Percentiles rank a stretch among this genome's conserved stretches.
These are phyloP conservation scores for Ophiostoma triangulosporum DNA, from an alignment of 2,329 filamentous ascomycete species.

Conservation along the genomic window DNA sequence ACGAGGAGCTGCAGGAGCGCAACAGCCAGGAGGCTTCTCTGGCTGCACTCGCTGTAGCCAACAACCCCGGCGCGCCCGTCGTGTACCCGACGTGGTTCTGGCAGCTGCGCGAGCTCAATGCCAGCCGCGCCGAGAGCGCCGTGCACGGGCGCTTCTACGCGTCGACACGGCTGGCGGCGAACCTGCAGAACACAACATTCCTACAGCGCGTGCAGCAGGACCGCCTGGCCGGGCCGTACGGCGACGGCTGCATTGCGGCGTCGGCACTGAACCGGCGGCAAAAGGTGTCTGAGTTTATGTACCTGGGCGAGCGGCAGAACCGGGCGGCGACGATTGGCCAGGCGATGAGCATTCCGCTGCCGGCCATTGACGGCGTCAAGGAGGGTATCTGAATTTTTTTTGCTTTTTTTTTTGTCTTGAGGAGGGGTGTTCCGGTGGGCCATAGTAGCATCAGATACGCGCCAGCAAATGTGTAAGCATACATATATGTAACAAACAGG, in stretches of 20 bases:
- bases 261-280: slow-evolving; percentile 39
- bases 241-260: slow-evolving; percentile 23
- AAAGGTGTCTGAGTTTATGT: slow-evolving; percentile 25
- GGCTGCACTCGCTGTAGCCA: slow-evolving; percentile 24
- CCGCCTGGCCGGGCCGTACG: background rate
- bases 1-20: slow-evolving; percentile 17
- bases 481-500: no score
- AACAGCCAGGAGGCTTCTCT: slow-evolving; percentile 9
- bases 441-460: no score
- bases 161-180: slow-evolving; percentile 36
- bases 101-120: slow-evolving; percentile 17
- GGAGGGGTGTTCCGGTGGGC: no score
- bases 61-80: background rate
- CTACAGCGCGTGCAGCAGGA: slow-evolving; percentile 17
- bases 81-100: slow-evolving; percentile 18
- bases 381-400: background rate
- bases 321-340: slow-evolving; percentile 30
- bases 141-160: slow-evolving; percentile 46
- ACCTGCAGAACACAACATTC: slow-evolving; percentile 23
- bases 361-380: slow-evolving; percentile 13
- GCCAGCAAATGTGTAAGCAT: no score
- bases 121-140: slow-evolving; percentile 25
- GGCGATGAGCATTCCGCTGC: slow-evolving; percentile 26
- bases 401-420: background rate
- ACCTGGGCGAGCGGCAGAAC: slow-evolving; percentile 28